Evolutionary conservation across 2,329 filamentous ascomycete genomes (phyloP), one percentile per base, ranked within the genome.

Genomic region (Colletotrichum orbiculare): DNA sequence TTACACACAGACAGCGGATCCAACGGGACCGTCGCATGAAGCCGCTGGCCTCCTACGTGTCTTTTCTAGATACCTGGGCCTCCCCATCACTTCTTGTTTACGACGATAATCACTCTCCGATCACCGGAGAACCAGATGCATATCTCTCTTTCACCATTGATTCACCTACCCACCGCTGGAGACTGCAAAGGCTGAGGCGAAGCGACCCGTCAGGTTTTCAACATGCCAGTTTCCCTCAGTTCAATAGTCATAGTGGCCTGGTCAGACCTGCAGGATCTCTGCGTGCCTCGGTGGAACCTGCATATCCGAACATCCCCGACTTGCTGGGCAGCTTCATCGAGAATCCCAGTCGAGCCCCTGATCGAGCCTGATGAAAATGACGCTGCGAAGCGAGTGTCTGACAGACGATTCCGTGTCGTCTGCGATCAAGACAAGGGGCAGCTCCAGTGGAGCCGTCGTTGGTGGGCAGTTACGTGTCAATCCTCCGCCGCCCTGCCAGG

Each of bases 281-380:
- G 55, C 61, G 58, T 63, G 63, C 52, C 58, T 63, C 63, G 58
- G 63, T 45, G 58, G 59, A 56, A 47, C 37, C 25, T 37, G 58
- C 58, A 63, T 66, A 53, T 33, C 58, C 63, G 42, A 52, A 47
- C 63, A 42, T 53, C 37, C 52, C 53, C 63, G 52, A 56, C 50
- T 55, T 65, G 62, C 13, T 25, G 37, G 41, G 46, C 52, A 62
- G 33, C 50, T 41, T 50, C 46, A 57, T 62, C 46, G 17, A 56
- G 35, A n/a, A 12, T 45, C 53, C 15, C 53, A 41, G 42, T 15
- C 42, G 46, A 39, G 48, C 33, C 39, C 34, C 62, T 41, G 37
- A 37, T 34, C 52, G 53, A 57, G 58, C 17, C 63, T 57, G 52
- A 11, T 25, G 25, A 25, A 13, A 48, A 33, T 45, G 37, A 15